Percentiles rank a stretch among this genome's conserved stretches.
phyloP scores from a whole-genome alignment of 2,329 filamentous ascomycete species.

The Nigrospora osmanthi region DNA sequence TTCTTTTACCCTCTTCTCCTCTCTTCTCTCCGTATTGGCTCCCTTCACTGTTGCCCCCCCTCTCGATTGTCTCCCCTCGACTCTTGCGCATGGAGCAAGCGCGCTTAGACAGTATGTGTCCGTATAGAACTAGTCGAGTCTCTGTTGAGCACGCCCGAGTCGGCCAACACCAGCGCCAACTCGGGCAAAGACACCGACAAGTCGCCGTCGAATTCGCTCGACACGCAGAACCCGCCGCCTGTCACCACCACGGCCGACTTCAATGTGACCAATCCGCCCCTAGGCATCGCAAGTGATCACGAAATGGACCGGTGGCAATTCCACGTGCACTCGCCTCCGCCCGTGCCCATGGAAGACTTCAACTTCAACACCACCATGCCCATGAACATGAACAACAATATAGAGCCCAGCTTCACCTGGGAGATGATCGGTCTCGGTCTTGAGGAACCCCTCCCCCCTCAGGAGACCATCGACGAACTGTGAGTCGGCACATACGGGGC shows the following conservation, averaged over 20 bases:
- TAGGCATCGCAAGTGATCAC: conserved; percentile 36
- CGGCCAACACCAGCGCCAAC: conserved; percentile 26
- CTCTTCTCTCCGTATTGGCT: too few relatives aligned
- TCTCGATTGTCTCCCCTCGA: not conserved
- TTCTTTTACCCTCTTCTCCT: too few relatives aligned
- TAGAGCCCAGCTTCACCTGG: conserved; percentile 62
- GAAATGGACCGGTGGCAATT: conserved; percentile 50
- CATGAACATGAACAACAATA: conserved; percentile 40
- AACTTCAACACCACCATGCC: conserved; percentile 43
- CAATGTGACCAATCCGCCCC: conserved; percentile 34
- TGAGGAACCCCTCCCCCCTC: conserved; percentile 50
- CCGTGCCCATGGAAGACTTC: conserved; percentile 45
- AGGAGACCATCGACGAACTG: conserved; percentile 72
- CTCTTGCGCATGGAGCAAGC: not conserved
- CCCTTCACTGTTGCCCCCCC: too few relatives aligned
- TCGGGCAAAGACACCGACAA: conserved; percentile 6
- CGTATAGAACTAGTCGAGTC: conserved; percentile 82
- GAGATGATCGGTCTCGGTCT: conserved; percentile 60
- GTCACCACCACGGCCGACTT: conserved; percentile 27
- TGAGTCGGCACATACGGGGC: conserved; percentile 29
- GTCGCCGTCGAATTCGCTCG: conserved; percentile 16
- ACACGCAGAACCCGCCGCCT: conserved; percentile 23
- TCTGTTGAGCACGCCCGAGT: conserved; percentile 72
- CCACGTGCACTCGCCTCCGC: conserved; percentile 44
- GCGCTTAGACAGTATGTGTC: too few relatives aligned